Conservation (phyloP, 202 grass and related monocot genomes). For the Eragrostis tef region DNA sequence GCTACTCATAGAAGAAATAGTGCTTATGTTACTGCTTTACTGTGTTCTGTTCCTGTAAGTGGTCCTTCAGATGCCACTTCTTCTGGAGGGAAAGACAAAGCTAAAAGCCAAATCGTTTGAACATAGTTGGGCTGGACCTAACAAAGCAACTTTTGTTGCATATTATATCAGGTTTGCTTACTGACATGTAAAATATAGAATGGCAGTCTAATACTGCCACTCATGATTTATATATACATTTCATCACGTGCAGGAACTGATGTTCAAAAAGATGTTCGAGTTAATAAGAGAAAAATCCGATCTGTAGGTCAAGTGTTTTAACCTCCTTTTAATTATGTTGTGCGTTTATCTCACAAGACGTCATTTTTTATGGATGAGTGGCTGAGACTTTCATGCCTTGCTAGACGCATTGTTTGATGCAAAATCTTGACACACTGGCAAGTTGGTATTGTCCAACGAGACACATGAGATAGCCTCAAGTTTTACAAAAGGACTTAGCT, state of each 20-base stretch:
- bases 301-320: constrained; percentile 72
- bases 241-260: constrained; percentile 62
- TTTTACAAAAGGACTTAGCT: neutral
- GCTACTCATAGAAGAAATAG: constrained; percentile 94
- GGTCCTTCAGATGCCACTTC: constrained; percentile 70
- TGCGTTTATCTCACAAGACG: neutral
- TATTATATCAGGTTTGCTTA: constrained; percentile 71
- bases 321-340: constrained; percentile 2
- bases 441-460: neutral
- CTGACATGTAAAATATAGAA: constrained; percentile 20
- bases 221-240: constrained; percentile 47
- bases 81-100: constrained; percentile 95
- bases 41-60: constrained; percentile 81
- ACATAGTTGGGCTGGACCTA: constrained; percentile 86
- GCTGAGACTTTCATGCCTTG: constrained; percentile 10
- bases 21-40: constrained; percentile 83
- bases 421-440: neutral
- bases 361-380: neutral
- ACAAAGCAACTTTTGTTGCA: constrained; percentile 89
- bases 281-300: constrained; percentile 77
- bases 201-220: constrained; percentile 33
- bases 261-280: constrained; percentile 79
- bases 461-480: neutral
- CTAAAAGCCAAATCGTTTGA: constrained; percentile 79
- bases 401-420: neutral